A percentile compares a stretch with the other conserved stretches of the same genome.
These are phyloP conservation scores for Pythium vanterpoolii DNA, from an alignment of 352 stramenopile species.

Conservation along the genomic window DNA sequence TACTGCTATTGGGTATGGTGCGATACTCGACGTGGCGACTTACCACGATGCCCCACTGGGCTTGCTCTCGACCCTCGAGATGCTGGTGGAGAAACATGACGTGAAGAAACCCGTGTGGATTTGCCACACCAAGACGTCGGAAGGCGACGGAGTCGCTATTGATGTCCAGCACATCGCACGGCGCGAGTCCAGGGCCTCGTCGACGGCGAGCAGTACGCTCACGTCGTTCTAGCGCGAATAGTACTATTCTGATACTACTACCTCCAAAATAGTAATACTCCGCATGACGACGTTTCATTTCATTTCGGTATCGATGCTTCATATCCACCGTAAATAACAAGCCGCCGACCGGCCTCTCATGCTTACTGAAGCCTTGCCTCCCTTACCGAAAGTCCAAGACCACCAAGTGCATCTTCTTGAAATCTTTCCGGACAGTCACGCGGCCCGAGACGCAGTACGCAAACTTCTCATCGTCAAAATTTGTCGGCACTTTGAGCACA, in stretches of 20 bases:
- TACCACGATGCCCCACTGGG: constrained; percentile 39
- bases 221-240: constrained; percentile 2
- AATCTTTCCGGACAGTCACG: constrained; percentile 54
- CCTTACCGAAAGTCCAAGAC: constrained; percentile 41
- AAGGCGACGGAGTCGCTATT: constrained; percentile 1
- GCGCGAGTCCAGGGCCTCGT: background rate
- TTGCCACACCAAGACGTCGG: constrained; percentile 26
- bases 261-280: no score
- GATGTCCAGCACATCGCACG: background rate
- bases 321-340: constrained; percentile 5
- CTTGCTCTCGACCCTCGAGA: constrained; percentile 43
- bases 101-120: constrained; percentile 44
- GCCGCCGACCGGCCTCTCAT: background rate
- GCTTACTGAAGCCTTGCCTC: no score
- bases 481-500: constrained; percentile 79
- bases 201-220: background rate
- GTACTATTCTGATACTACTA: no score
- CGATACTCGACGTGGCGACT: constrained; percentile 63
- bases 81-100: constrained; percentile 50
- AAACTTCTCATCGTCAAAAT: constrained; percentile 80
- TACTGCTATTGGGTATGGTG: constrained; percentile 57
- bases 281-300: background rate
- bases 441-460: constrained; percentile 47
- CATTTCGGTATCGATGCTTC: background rate
- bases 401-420: constrained; percentile 82